These are phyloP conservation scores for Fusarium sp. DNA, from an alignment of 2,329 filamentous ascomycete species.

Conservation along the genomic window DNA sequence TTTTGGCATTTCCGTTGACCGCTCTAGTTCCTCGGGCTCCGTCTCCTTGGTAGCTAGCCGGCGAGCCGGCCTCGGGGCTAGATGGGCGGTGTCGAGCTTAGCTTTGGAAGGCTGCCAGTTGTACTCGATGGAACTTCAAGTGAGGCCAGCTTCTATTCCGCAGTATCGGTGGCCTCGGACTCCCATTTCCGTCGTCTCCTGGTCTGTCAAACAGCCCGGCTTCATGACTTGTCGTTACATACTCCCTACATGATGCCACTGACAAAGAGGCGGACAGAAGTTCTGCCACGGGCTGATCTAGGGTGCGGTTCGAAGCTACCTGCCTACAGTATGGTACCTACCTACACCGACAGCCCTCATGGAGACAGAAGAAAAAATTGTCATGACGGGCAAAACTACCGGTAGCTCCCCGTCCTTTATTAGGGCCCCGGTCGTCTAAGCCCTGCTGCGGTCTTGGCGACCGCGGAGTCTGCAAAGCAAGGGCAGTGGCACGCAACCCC, in stretches of 20 bases:
- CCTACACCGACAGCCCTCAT: constrained; percentile 27
- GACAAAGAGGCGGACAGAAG: not conserved
- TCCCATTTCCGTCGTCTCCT: constrained; percentile 11
- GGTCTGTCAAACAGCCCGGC: constrained; percentile 5
- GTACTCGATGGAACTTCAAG: constrained; percentile 22
- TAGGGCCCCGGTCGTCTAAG: constrained; percentile 38
- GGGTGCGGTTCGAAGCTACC: constrained; percentile 2
- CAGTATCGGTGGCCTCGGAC: constrained; percentile 32
- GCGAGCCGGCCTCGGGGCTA: constrained; percentile 39
- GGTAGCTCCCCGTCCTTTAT: constrained; percentile 40
- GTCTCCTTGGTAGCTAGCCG: constrained; percentile 37
- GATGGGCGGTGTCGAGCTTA: constrained; percentile 42
- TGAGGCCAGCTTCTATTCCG: constrained; percentile 33
- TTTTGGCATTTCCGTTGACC: constrained; percentile 42
- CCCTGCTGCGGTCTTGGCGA: constrained; percentile 38
- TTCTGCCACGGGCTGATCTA: not conserved
- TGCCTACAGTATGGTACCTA: constrained; percentile 1
- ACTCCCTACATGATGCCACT: not conserved
- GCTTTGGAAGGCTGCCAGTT: constrained; percentile 35
- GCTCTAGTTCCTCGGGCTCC: constrained; percentile 39
- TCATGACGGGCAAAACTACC: constrained; percentile 38
- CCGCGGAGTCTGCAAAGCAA: constrained; percentile 29
- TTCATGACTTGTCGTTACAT: not conserved
- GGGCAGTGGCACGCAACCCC: constrained; percentile 29
- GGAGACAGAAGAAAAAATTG: constrained; percentile 19